These are phyloP conservation scores for Triticum urartu DNA, from an alignment of 176 grass and related monocot genomes.

Conservation along the genomic window DNA sequence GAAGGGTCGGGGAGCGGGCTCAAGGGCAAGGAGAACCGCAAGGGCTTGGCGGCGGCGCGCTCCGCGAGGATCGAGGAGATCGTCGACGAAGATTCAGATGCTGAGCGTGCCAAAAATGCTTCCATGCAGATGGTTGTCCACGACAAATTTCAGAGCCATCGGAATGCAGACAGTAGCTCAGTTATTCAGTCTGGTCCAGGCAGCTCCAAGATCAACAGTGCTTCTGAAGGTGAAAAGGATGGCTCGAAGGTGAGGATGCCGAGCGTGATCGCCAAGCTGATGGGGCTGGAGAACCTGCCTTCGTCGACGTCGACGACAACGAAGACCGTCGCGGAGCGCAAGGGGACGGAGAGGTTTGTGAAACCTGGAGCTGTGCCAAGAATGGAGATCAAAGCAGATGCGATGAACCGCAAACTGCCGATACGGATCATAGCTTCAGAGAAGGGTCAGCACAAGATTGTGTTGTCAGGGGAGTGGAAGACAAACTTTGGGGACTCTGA, in stretches of 20 bases:
- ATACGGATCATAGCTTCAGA: constrained; percentile 44
- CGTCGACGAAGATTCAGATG: constrained; percentile 27
- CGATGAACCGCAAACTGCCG: constrained; percentile 10
- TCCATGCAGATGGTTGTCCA: constrained; percentile 50
- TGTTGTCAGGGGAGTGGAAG: constrained; percentile 37
- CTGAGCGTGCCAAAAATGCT: constrained; percentile 18
- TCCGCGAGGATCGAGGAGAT: constrained; percentile 47
- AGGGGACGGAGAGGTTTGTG: constrained; percentile 44
- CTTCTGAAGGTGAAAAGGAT: constrained; percentile 19
- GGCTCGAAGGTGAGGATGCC: constrained; percentile 69
- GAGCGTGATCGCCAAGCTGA: constrained; percentile 81
- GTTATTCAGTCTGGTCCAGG: neutral
- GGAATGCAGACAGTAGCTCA: constrained; percentile 14
- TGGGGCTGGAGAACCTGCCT: constrained; percentile 87
- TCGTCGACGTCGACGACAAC: constrained; percentile 18
- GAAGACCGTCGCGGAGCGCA: constrained; percentile 5
- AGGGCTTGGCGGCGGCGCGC: neutral
- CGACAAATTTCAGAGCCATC: constrained; percentile 28
- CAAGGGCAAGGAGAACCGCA: constrained; percentile 58
- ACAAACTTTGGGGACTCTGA: constrained; percentile 37
- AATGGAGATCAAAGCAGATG: neutral
- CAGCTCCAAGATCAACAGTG: constrained; percentile 19
- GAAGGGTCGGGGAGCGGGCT: constrained; percentile 49
- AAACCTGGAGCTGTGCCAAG: constrained; percentile 39
- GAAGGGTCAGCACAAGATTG: constrained; percentile 27